Evolutionary conservation across 805 yeast genomes (phyloP), one percentile per base, ranked within the genome.

Genomic region (Candida dajiaensis): DNA sequence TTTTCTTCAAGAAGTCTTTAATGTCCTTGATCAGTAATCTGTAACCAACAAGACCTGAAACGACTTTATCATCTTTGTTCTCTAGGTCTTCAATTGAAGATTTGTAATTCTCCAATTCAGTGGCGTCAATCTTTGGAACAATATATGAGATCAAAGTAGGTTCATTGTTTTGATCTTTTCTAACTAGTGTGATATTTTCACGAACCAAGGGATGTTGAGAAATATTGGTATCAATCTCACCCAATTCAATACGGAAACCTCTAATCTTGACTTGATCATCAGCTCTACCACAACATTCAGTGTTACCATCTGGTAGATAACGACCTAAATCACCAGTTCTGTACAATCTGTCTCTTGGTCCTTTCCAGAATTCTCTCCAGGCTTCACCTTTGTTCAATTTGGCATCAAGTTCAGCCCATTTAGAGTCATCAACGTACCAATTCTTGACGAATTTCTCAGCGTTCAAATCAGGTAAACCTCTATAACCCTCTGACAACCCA

Each of bases 191-290:
- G 44, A 89, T 74, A 62, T 94, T 94, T 67, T 94, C 97, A 64
- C 98, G 81, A 42, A 94, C 95, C 52, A 81, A 70, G 2, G 94
- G 86, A 70, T 90, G 97, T 65, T 89, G 96, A 13, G 97, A 89
- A 51, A 94, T 78, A 63, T 94, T 96, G 15, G 99, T 94, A 66
- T 94, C 98, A 62, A 94, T 95, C 69, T 94, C 99, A 50, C 99
- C 99, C 46, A 94, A 74, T 69, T 94, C 99, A 53, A 94, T 95
- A 69, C 99, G 81, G 80, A 94, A 95, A 2, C 99, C 99, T 71
- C 99, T 82, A 55, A 94, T 94, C 67, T 94, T 94, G 50, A 94
- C 97, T 68, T 94, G 99, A 64, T 92, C 98, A 69, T 94, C 99
- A 23, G 99, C 99, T 65, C 99, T 81, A 49, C 99, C 99, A 64